Evolutionary conservation across 2,329 filamentous ascomycete genomes (phyloP).

Genomic region (Gnomoniopsis smithogilvyi): DNA sequence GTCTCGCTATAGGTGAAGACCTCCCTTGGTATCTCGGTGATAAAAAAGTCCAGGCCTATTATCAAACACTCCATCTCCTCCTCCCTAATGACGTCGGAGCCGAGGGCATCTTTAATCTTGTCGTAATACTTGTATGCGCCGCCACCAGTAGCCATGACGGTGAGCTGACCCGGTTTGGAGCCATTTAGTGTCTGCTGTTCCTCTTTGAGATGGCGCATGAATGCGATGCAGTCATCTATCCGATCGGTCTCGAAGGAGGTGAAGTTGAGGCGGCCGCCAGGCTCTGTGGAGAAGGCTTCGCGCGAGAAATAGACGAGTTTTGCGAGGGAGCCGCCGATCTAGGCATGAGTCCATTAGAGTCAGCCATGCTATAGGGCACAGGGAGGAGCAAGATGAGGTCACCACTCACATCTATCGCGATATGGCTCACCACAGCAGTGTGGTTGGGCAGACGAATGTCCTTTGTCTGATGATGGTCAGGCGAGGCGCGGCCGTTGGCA

Average conservation of each 20-base stretch:
- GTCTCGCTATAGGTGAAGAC: conserved; percentile 95
- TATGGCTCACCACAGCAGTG: conserved; percentile 91
- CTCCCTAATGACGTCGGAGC: conserved; percentile 84
- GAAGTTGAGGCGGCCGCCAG: conserved; percentile 90
- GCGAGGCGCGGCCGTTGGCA: conserved; percentile 42
- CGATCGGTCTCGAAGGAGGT: conserved; percentile 93
- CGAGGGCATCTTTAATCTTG: conserved; percentile 76
- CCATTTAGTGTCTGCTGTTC: conserved; percentile 78
- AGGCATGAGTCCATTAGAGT: conserved; percentile 8
- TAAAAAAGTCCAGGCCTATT: conserved; percentile 96
- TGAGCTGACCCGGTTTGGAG: conserved; percentile 67
- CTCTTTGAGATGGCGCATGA: conserved; percentile 80
- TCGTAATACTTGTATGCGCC: conserved; percentile 98
- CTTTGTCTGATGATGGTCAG: conserved; percentile 67
- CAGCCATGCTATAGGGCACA: not conserved
- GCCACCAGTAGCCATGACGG: conserved; percentile 93
- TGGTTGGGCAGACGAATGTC: conserved; percentile 97
- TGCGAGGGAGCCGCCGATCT: conserved; percentile 94
- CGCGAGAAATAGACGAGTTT: conserved; percentile 98
- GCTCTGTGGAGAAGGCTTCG: conserved; percentile 73
- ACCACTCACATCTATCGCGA: conserved; percentile 83
- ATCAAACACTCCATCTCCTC: conserved; percentile 99
- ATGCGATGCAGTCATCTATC: conserved; percentile 90
- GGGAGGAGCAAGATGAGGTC: not conserved
- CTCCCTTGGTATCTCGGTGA: conserved; percentile 93